Base-by-base conservation (phyloP, 768 basidiomycete species). In the Gloeostereum incarnatum region DNA sequence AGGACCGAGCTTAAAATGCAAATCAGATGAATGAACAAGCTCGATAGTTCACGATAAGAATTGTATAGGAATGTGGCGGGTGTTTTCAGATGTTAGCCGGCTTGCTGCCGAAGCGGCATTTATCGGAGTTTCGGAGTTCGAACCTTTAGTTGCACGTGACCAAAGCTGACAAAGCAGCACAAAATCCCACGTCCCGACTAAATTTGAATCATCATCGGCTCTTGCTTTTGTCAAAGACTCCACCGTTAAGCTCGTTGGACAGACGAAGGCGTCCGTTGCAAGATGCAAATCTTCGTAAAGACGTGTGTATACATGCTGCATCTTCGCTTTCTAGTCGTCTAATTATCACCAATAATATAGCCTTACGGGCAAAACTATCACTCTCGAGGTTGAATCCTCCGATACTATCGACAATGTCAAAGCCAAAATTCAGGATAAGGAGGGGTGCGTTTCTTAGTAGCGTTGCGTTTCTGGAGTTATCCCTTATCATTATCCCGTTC, bases 381-480 rank as follows among this genome's bases (percentile, higher is more conserved):
- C 90, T 58, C 84, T 96, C 64, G 91, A 93, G 75, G 90, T 94
- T 54, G 90, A 94, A 66, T 92, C 90, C 49, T 92, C 89, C 43
- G 90, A 93, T 69, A 93, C 90, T 48, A 91, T 93, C 67, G 90
- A 93, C 71, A 92, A 93, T 77, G 91, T 94, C 69, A 94, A 93
- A 72, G 76, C 88, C 58, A 93, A 92, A 65, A 92, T 96, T 55
- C 90, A 93, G 58, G 90, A 94, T 73, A 94, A 93, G 73, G 91
- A 94, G 60, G 91, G 91, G 85, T 87, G 45, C 19, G 78, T 62
- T 31, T 33, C 40, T 6, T 41, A 14, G 16, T 24, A 7, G 4
- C 9, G 2, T 36, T 34, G 16, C 19, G 25, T 7, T 24, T 36
- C 16, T 31, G 55, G 13, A 52, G 22, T 29, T 13, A 36, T 14